Base-by-base conservation (phyloP, 2,329 filamentous ascomycete species). In the Aspergillus alliaceus region DNA sequence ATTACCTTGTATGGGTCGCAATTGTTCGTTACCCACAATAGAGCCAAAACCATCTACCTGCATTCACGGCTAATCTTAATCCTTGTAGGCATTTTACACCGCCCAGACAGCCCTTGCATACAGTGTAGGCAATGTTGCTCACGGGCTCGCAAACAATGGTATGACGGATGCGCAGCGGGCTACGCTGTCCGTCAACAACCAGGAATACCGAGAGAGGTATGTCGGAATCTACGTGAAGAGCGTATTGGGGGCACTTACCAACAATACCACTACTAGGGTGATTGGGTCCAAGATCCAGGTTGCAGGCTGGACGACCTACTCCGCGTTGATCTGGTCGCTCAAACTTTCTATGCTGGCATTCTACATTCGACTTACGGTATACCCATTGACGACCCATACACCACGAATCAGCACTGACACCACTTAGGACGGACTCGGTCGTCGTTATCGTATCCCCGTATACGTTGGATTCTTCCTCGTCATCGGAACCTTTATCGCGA, bases 261-360 rank as follows among this genome's bases (percentile, higher is more conserved):
- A n/a, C n/a, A n/a, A n/a, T n/a, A n/a, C n/a, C n/a, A n/a, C n/a
- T n/a, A n/a, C n/a, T 25, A 70, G 82, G 42, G 70, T 82, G 0
- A 65, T 76, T 9, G 84, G 83, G 0, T 82, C 78, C n/a, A 79
- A 82, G 61, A 79, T 80, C 5, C 78, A 81, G 58, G 62, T 84
- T 3, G 73, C 79, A 1, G 80, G 81, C 2, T 85, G 82, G 82
- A 76, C 76, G 15, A 72, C 74, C 15, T 85, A 85, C 62, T 74
- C 77, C 3, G 66, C 75, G 3, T 69, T 84, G 44, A 73, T 84
- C 29, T 81, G 77, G 72, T 71, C 74, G 4, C 72, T 85, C 48
- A 84, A 84, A 66, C 64, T 76, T 20, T 82, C 83, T 27, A 76
- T 84, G 74, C 72, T 82, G 14, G 74, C 78, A 49, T 85, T 85